Percentiles rank a stretch among this genome's conserved stretches.
Evolutionary conservation across 495 filamentous ascomycete species (phyloP).

Genomic region (Penicillium fimorum): DNA sequence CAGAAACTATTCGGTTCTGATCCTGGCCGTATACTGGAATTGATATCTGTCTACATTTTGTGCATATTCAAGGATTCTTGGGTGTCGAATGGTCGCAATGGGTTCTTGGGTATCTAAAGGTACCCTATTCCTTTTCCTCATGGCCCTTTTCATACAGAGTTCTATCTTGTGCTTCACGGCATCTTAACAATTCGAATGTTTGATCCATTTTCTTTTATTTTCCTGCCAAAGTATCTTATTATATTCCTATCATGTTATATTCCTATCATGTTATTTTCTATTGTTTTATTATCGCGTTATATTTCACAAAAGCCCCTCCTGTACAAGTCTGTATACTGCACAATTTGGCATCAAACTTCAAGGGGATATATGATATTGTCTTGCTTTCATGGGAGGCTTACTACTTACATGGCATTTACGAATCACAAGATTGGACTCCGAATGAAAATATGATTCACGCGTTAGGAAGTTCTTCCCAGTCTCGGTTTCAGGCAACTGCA

Average conservation of each 20-base stretch:
- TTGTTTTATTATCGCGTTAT: not conserved
- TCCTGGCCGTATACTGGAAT: slow-evolving; percentile 5
- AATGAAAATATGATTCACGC: not conserved
- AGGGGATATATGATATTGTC: not conserved
- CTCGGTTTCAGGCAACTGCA: not conserved
- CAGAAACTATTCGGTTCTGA: not conserved
- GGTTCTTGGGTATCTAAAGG: not conserved
- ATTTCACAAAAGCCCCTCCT: not conserved
- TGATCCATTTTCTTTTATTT: too few relatives aligned
- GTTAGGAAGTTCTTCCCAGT: not conserved
- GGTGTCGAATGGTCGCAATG: not conserved
- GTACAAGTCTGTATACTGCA: slow-evolving; percentile 1
- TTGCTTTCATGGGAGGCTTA: not conserved
- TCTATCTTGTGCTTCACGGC: not conserved
- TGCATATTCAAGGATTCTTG: not conserved
- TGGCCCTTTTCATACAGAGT: not conserved
- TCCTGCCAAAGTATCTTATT: too few relatives aligned
- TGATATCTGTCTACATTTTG: slow-evolving; percentile 9
- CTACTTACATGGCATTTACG: not conserved
- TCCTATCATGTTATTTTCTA: not conserved
- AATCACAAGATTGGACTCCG: not conserved
- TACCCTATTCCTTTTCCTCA: not conserved
- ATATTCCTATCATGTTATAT: not conserved
- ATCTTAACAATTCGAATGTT: too few relatives aligned
- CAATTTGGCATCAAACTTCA: not conserved